phyloP scores from a whole-genome alignment of 2,329 filamentous ascomycete genomes.

The Colletotrichum lupini region DNA sequence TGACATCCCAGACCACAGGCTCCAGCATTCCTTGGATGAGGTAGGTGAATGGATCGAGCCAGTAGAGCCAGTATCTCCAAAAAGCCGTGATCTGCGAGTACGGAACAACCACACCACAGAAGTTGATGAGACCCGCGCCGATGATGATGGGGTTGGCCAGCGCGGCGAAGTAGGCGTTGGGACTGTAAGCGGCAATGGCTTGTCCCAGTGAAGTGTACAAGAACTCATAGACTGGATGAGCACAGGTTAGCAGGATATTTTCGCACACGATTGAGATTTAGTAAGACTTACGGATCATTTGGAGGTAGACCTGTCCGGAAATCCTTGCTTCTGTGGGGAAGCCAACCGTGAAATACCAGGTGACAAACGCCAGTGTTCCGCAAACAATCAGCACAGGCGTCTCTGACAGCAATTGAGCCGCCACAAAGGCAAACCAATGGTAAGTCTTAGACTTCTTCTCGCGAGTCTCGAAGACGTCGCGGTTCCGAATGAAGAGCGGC shows the following conservation, averaged over 20 bases:
- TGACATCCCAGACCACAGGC: conserved; percentile 50
- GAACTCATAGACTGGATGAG: conserved; percentile 47
- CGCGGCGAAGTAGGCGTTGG: conserved; percentile 60
- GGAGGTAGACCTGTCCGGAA: conserved; percentile 40
- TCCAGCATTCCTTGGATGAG: conserved; percentile 51
- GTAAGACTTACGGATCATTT: conserved; percentile 34
- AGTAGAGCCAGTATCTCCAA: conserved; percentile 50
- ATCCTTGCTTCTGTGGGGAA: conserved; percentile 41
- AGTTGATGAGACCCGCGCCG: conserved; percentile 49
- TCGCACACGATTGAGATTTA: too few relatives aligned
- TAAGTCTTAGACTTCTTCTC: conserved; percentile 65
- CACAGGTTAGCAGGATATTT: background rate
- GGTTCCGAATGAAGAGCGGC: conserved; percentile 58
- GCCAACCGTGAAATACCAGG: conserved; percentile 57
- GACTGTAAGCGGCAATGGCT: conserved; percentile 59
- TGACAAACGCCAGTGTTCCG: conserved; percentile 55
- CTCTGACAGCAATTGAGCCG: conserved; percentile 57
- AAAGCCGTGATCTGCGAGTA: conserved; percentile 39
- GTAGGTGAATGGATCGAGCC: conserved; percentile 55
- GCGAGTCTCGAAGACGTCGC: conserved; percentile 60
- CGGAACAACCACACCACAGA: conserved; percentile 41
- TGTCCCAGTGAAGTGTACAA: conserved; percentile 56
- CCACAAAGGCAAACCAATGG: conserved; percentile 59
- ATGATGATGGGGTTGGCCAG: conserved; percentile 58
- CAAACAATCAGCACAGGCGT: conserved; percentile 57